Conservation (phyloP, 2,329 filamentous ascomycete genomes). For the Fusarium torulosum region DNA sequence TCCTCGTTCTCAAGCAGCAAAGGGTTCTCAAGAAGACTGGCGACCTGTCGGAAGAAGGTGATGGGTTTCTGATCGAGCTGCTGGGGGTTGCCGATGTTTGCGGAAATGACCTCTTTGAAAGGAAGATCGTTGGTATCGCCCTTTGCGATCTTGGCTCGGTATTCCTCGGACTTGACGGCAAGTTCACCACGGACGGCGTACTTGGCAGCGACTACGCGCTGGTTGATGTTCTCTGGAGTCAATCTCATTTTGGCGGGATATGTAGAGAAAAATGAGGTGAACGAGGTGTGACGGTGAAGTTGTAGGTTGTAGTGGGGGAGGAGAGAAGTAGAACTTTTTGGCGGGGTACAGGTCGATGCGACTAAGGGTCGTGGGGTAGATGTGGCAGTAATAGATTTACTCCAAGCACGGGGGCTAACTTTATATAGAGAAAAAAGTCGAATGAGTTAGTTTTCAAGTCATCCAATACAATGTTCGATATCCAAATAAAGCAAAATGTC, state of each 20-base stretch:
- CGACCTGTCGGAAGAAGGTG: constrained; percentile 98
- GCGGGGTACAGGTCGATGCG: constrained; percentile 44
- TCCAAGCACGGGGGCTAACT: constrained; percentile 36
- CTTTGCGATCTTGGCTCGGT: constrained; percentile 78
- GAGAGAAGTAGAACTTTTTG: constrained; percentile 44
- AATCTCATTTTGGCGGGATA: constrained; percentile 61
- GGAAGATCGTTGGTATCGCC: constrained; percentile 72
- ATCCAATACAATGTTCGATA: constrained; percentile 14
- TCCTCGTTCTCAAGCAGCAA: constrained; percentile 84
- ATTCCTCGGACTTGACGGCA: constrained; percentile 92
- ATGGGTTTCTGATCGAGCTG: constrained; percentile 99
- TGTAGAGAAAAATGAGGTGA: constrained; percentile 50
- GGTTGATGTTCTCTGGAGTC: constrained; percentile 91
- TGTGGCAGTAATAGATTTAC: constrained; percentile 41
- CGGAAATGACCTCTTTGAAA: constrained; percentile 91
- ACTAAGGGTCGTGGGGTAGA: constrained; percentile 48
- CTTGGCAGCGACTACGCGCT: constrained; percentile 84
- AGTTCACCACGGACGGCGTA: constrained; percentile 98
- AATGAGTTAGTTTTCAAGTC: constrained; percentile 44
- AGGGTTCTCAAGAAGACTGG: constrained; percentile 93
- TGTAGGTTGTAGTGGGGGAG: constrained; percentile 35
- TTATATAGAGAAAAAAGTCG: constrained; percentile 41
- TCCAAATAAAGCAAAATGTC: constrained; percentile 22
- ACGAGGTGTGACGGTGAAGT: constrained; percentile 22
- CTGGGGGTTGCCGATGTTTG: constrained; percentile 99